Evolutionary conservation across 306 rosid species (phyloP).

Genomic region (Vigna hirtella): DNA sequence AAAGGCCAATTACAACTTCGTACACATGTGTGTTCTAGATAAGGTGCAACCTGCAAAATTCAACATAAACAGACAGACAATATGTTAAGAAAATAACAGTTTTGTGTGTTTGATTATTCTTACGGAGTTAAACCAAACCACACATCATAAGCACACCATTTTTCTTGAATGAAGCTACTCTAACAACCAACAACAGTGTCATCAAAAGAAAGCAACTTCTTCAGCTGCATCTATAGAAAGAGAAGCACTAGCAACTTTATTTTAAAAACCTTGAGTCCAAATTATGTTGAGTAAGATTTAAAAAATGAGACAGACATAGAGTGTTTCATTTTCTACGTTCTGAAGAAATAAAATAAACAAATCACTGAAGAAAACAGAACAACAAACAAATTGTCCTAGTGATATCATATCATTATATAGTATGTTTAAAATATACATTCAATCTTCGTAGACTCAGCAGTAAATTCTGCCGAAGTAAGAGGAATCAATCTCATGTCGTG

Average conservation of each 20-base stretch:
- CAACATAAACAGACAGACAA: background rate
- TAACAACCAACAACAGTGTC: background rate
- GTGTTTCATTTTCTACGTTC: background rate
- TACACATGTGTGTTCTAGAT: slow-evolving; percentile 4
- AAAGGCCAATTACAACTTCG: slow-evolving; percentile 8
- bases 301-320: background rate
- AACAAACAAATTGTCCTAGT: background rate
- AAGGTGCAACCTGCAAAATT: background rate
- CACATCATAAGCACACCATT: background rate
- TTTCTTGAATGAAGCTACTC: background rate
- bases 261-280: background rate
- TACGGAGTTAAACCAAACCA: slow-evolving; percentile 4
- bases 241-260: background rate
- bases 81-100: background rate
- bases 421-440: background rate
- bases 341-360: background rate
- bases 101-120: background rate
- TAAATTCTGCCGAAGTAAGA: slow-evolving; percentile 46
- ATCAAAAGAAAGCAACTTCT: slow-evolving; percentile 1
- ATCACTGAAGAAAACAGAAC: background rate
- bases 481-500: slow-evolving; percentile 47
- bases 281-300: slow-evolving; percentile 4
- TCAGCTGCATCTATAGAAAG: background rate
- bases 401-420: slow-evolving; percentile 6
- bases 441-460: slow-evolving; percentile 37